Percentiles rank a stretch among this genome's conserved stretches.
phyloP scores from a whole-genome alignment of 2,329 filamentous ascomycete genomes.

The Aureobasidium subglaciale region DNA sequence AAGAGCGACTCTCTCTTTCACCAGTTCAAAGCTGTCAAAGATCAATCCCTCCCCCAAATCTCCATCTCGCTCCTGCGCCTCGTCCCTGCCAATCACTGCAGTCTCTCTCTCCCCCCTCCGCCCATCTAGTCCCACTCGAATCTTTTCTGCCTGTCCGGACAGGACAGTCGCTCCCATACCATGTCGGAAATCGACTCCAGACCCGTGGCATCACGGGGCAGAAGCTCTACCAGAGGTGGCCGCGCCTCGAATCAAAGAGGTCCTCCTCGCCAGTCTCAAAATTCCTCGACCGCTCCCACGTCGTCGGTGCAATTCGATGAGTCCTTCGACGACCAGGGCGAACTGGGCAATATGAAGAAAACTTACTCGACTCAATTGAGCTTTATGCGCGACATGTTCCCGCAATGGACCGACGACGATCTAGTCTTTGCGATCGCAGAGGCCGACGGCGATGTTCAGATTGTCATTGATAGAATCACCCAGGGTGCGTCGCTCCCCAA shows the following conservation, averaged over 20 bases:
- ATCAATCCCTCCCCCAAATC: neutral
- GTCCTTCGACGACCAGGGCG: conserved; percentile 72
- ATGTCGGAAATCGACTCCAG: conserved; percentile 96
- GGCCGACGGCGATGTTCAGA: conserved; percentile 66
- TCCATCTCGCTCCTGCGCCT: neutral
- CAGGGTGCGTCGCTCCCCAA: conserved; percentile 53
- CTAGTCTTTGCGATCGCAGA: conserved; percentile 89
- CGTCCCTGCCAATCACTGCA: conserved; percentile 5
- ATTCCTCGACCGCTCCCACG: conserved; percentile 62
- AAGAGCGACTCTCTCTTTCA: conserved; percentile 3
- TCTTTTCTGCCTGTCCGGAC: conserved; percentile 12
- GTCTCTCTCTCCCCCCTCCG: neutral
- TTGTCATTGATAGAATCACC: conserved; percentile 69
- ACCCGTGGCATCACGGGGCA: conserved; percentile 74
- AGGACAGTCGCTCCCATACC: conserved; percentile 26
- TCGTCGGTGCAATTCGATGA: conserved; percentile 52
- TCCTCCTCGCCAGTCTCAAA: conserved; percentile 35
- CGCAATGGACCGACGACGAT: conserved; percentile 92
- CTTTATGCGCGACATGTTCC: conserved; percentile 86
- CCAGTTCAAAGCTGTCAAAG: neutral
- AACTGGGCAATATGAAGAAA: conserved; percentile 87
- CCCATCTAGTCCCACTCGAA: conserved; percentile 15
- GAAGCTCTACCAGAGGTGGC: conserved; percentile 83
- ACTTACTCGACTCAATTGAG: conserved; percentile 72
- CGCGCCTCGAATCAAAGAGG: conserved; percentile 59